Percentiles rank a stretch among this genome's conserved stretches.
phyloP scores from a whole-genome alignment of 2,329 filamentous ascomycete genomes.

The Aspergillus brunneoviolaceus region DNA sequence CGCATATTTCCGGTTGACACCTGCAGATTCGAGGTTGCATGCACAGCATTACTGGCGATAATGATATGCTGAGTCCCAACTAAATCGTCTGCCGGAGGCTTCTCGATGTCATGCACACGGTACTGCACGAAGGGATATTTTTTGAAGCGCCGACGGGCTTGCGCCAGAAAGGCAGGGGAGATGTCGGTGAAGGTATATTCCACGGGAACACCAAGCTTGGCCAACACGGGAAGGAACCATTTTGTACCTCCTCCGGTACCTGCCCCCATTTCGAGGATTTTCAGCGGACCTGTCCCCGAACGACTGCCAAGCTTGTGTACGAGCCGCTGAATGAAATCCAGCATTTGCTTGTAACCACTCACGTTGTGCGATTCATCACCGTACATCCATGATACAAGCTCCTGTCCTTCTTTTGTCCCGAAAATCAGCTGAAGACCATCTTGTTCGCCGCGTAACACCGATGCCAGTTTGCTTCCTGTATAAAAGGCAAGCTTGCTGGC shows the following conservation, averaged over 20 bases:
- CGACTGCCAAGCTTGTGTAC: constrained; percentile 14
- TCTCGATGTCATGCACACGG: constrained; percentile 32
- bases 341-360: constrained; percentile 35
- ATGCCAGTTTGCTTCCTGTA: constrained; percentile 21
- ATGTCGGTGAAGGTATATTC: constrained; percentile 46
- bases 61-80: constrained; percentile 31
- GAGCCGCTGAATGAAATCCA: constrained; percentile 30
- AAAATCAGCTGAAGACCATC: constrained; percentile 45
- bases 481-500: constrained; percentile 27
- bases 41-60: constrained; percentile 37
- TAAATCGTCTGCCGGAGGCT: constrained; percentile 21
- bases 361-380: constrained; percentile 38
- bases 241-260: constrained; percentile 42
- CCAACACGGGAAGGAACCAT: constrained; percentile 29
- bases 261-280: constrained; percentile 44
- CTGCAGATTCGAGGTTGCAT: constrained; percentile 35
- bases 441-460: constrained; percentile 30
- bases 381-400: constrained; percentile 40
- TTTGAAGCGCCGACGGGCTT: constrained; percentile 32
- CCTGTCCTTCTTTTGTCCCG: constrained; percentile 34
- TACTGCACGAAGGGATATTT: constrained; percentile 28
- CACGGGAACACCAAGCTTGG: constrained; percentile 27
- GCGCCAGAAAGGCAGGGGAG: constrained; percentile 35
- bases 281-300: constrained; percentile 24
- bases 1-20: constrained; percentile 28